Percentiles rank a stretch among this genome's conserved stretches.
phyloP scores from a whole-genome alignment of 2,329 filamentous ascomycete species.

The Venturia asperata region DNA sequence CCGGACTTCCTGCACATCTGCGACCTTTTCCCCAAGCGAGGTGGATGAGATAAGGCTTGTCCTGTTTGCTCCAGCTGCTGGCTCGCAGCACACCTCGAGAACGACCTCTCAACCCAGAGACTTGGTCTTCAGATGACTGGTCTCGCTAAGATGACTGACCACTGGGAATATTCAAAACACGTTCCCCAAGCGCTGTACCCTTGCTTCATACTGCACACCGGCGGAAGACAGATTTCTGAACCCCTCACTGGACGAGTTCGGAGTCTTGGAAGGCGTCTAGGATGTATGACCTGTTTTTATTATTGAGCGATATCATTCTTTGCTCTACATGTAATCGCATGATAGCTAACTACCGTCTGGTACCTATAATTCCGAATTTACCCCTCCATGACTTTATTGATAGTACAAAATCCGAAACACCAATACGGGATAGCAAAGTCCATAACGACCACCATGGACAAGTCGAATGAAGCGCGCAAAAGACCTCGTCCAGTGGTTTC shows the following conservation, averaged over 20 bases:
- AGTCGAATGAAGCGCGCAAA: constrained; percentile 19
- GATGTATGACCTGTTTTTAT: neutral
- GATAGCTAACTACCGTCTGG: neutral
- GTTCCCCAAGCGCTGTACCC: neutral
- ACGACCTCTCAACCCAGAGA: no score
- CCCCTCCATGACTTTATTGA: neutral
- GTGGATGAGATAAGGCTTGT: no score
- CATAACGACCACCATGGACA: neutral
- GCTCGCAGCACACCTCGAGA: no score
- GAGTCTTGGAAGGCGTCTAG: constrained; percentile 2
- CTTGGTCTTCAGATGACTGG: neutral
- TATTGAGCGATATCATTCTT: neutral
- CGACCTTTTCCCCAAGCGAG: no score
- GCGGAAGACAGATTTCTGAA: neutral
- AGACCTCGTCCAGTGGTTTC: constrained; percentile 26
- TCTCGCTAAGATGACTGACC: neutral
- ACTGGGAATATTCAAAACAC: neutral
- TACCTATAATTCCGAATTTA: neutral
- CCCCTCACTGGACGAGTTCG: neutral
- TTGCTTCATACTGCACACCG: neutral
- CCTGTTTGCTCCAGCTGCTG: no score
- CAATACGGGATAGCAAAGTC: neutral
- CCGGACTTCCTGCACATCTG: no score
- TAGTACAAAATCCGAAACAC: neutral
- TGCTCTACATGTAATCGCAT: neutral